phyloP scores from a whole-genome alignment of 495 filamentous ascomycete genomes.

The Xylaria cubensis region DNA sequence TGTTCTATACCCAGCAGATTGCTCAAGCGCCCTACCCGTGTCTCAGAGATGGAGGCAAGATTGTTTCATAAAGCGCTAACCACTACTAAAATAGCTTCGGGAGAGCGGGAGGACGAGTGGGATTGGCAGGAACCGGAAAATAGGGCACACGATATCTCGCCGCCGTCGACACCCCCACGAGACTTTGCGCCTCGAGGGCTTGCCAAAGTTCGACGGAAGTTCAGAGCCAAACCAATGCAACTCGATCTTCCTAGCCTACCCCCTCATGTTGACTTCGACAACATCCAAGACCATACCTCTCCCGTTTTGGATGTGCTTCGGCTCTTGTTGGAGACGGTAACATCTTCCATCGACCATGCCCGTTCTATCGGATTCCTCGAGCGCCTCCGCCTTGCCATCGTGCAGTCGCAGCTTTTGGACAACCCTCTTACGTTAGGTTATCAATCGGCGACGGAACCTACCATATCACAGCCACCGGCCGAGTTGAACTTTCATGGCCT shows the following conservation, averaged over 20 bases:
- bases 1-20: slow-evolving; percentile 24
- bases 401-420: slow-evolving; percentile 85
- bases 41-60: slow-evolving; percentile 49
- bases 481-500: slow-evolving; percentile 39
- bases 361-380: slow-evolving; percentile 91
- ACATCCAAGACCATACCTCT: slow-evolving; percentile 35
- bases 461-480: slow-evolving; percentile 29
- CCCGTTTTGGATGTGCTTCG: slow-evolving; percentile 36
- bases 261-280: slow-evolving; percentile 30
- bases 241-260: slow-evolving; percentile 55
- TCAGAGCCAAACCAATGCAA: slow-evolving; percentile 68
- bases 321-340: slow-evolving; percentile 61
- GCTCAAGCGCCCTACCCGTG: slow-evolving; percentile 58
- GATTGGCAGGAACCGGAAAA: slow-evolving; percentile 51
- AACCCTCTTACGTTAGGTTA: slow-evolving; percentile 40
- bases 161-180: slow-evolving; percentile 56
- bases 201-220: slow-evolving; percentile 69
- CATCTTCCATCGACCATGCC: slow-evolving; percentile 77
- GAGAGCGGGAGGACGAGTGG: slow-evolving; percentile 48
- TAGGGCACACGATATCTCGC: slow-evolving; percentile 51
- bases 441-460: slow-evolving; percentile 34
- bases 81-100: slow-evolving; percentile 33
- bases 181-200: slow-evolving; percentile 77
- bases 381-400: slow-evolving; percentile 93
- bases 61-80: slow-evolving; percentile 56